A percentile compares a stretch with the other conserved stretches of the same genome.
phyloP scores from a whole-genome alignment of 768 basidiomycete genomes.

The Lactifluus rugatus region DNA sequence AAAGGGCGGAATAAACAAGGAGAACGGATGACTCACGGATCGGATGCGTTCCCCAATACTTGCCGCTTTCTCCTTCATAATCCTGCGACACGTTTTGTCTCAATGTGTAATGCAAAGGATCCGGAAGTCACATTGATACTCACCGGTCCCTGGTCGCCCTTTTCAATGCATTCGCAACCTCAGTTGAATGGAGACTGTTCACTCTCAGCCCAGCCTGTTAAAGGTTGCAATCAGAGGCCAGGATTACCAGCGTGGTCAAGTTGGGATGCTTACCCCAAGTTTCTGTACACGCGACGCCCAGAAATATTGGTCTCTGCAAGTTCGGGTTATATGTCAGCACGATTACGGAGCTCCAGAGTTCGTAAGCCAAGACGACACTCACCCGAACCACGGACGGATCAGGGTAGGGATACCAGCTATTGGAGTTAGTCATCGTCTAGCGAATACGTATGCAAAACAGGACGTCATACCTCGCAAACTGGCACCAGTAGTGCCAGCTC shows the following conservation, averaged over 20 bases:
- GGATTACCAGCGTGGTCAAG: neutral
- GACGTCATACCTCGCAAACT: constrained; percentile 37
- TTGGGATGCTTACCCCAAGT: constrained; percentile 37
- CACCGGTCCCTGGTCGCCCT: constrained; percentile 46
- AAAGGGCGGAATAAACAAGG: neutral
- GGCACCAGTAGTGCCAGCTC: constrained; percentile 63
- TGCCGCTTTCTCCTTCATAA: constrained; percentile 55
- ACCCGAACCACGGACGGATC: constrained; percentile 64
- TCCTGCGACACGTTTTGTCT: constrained; percentile 22
- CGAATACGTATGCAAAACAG: neutral
- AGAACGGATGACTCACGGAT: constrained; percentile 22
- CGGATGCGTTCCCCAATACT: constrained; percentile 37
- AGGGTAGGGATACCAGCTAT: constrained; percentile 52
- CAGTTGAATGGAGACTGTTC: constrained; percentile 35
- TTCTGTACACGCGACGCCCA: constrained; percentile 57
- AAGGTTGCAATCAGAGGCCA: neutral
- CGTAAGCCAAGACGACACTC: constrained; percentile 2
- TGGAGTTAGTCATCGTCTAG: neutral
- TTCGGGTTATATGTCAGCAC: neutral
- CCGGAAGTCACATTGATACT: constrained; percentile 19
- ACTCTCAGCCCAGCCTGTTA: constrained; percentile 42
- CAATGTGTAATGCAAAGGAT: neutral
- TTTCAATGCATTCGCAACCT: constrained; percentile 44
- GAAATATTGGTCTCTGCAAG: constrained; percentile 44
- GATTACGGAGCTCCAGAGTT: constrained; percentile 1